Conservation (phyloP, 1,284 basidiomycete species). For the Apiotrichum domesticum region DNA sequence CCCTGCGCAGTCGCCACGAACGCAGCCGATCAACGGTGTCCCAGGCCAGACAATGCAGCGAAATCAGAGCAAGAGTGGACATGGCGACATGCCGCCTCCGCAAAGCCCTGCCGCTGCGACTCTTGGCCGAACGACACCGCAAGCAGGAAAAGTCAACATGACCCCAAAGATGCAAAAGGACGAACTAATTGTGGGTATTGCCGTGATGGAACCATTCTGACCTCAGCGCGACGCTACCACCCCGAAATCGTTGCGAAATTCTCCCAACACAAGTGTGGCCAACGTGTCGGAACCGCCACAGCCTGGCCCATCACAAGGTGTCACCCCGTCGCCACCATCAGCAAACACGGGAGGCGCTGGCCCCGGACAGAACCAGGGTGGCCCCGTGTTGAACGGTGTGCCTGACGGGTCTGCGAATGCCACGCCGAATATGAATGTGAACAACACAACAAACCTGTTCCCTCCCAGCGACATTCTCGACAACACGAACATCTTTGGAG, state of each 20-base stretch:
- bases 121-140: slow-evolving; percentile 27
- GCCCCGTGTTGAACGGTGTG: background rate
- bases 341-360: background rate
- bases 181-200: slow-evolving; percentile 24
- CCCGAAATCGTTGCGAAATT: slow-evolving; percentile 41
- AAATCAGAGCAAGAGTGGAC: slow-evolving; percentile 33
- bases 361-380: background rate
- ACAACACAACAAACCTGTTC: background rate
- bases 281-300: slow-evolving; percentile 10
- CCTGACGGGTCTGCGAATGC: background rate
- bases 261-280: slow-evolving; percentile 26
- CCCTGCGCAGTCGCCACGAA: slow-evolving; percentile 12
- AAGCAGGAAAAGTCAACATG: slow-evolving; percentile 14
- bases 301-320: slow-evolving; percentile 18
- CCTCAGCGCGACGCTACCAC: slow-evolving; percentile 30
- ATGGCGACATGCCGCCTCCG: slow-evolving; percentile 40
- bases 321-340: slow-evolving; percentile 31
- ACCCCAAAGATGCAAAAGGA: slow-evolving; percentile 24
- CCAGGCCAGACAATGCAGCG: slow-evolving; percentile 27
- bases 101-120: slow-evolving; percentile 29
- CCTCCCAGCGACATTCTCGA: slow-evolving; percentile 3
- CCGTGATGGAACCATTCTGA: background rate
- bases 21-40: slow-evolving; percentile 10
- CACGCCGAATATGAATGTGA: background rate
- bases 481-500: slow-evolving; percentile 7